phyloP scores from a whole-genome alignment of 805 yeast genomes.

The Candida verbasci region DNA sequence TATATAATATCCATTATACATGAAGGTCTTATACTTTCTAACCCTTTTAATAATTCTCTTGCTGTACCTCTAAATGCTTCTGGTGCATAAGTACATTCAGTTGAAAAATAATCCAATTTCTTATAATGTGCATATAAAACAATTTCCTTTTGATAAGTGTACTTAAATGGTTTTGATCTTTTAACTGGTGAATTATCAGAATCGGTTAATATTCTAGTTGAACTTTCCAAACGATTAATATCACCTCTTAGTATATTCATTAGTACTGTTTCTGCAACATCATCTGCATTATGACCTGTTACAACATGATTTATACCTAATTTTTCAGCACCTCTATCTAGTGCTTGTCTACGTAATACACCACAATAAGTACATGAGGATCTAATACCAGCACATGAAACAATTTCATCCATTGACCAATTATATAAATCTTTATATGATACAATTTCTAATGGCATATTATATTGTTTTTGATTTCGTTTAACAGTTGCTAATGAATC shows the following conservation, averaged over 20 bases:
- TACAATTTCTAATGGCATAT: constrained; percentile 73
- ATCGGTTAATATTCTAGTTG: constrained; percentile 80
- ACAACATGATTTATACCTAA: constrained; percentile 85
- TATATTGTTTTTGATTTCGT: constrained; percentile 81
- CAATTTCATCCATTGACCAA: constrained; percentile 99
- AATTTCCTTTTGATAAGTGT: constrained; percentile 93
- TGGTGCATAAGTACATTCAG: constrained; percentile 97
- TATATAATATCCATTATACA: constrained; percentile 92
- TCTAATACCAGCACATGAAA: constrained; percentile 87
- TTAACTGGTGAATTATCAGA: constrained; percentile 84
- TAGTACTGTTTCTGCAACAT: constrained; percentile 96
- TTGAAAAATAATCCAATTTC: constrained; percentile 89
- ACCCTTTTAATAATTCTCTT: constrained; percentile 80
- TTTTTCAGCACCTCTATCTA: constrained; percentile 92
- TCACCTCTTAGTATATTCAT: constrained; percentile 97
- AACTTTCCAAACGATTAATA: constrained; percentile 83
- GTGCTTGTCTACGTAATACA: constrained; percentile 90
- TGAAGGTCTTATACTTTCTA: constrained; percentile 87
- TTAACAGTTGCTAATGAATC: constrained; percentile 96
- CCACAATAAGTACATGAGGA: constrained; percentile 98
- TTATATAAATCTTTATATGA: constrained; percentile 86
- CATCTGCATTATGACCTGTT: constrained; percentile 99
- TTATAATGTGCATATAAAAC: constrained; percentile 96
- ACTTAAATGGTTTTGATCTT: constrained; percentile 93
- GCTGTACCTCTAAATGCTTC: constrained; percentile 99